phyloP scores from a whole-genome alignment of 2,329 filamentous ascomycete species.

The Purpureocillium lavendulum region DNA sequence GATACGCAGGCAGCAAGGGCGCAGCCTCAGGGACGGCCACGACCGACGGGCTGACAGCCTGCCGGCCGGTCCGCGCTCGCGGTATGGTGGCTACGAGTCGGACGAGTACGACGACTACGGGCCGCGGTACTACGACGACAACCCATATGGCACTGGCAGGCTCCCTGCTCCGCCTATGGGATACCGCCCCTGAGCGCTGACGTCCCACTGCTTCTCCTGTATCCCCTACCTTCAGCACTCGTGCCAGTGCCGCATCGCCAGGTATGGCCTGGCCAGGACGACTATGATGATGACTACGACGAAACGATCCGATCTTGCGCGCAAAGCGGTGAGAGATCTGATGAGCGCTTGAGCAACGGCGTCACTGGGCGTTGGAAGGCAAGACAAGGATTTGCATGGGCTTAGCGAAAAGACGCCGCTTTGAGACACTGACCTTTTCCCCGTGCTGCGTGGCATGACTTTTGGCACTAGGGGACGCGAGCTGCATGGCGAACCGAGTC shows the following conservation, averaged over 20 bases:
- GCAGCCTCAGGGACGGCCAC: slow-evolving; percentile 21
- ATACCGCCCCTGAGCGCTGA: slow-evolving; percentile 4
- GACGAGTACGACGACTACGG: slow-evolving; percentile 25
- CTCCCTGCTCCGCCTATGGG: slow-evolving; percentile 27
- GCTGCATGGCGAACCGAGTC: slow-evolving; percentile 17
- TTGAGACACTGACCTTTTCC: slow-evolving; percentile 4
- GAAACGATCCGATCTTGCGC: too few species aligned
- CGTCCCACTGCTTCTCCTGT: too few species aligned
- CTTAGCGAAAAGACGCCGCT: slow-evolving; percentile 1
- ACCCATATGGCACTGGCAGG: slow-evolving; percentile 32
- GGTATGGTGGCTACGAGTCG: slow-evolving; percentile 25
- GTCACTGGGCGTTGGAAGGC: neutral
- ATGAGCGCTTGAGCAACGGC: too few species aligned
- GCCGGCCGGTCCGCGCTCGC: slow-evolving; percentile 31
- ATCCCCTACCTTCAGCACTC: too few species aligned
- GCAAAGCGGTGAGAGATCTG: too few species aligned
- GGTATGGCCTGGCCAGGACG: too few species aligned
- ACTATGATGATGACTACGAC: too few species aligned
- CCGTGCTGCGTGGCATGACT: slow-evolving; percentile 17
- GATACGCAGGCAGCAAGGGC: slow-evolving; percentile 16
- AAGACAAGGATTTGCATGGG: neutral
- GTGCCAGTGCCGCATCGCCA: too few species aligned
- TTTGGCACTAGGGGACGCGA: slow-evolving; percentile 10
- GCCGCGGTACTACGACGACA: slow-evolving; percentile 38
- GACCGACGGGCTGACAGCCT: slow-evolving; percentile 35